Evolutionary conservation across 306 rosid genomes (phyloP).

Genomic region (Datisca glomerata): DNA sequence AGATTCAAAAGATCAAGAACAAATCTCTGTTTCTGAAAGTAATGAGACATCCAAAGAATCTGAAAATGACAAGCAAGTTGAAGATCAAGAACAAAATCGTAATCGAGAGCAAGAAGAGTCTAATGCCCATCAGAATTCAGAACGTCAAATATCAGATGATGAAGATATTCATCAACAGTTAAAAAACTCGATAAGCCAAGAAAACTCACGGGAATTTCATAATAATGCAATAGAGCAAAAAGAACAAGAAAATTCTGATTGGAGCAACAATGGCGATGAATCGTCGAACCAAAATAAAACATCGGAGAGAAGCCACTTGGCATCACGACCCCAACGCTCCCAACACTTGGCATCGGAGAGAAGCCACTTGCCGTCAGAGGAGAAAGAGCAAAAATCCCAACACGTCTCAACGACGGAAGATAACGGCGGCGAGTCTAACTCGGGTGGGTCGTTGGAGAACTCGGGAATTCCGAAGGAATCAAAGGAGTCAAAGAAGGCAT

Average conservation of each 20-base stretch:
- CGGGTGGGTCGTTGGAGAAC: constrained; percentile 19
- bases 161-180: constrained; percentile 5
- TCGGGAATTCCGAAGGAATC: constrained; percentile 37
- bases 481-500: constrained; percentile 43
- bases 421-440: constrained; percentile 8
- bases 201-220: constrained; percentile 7
- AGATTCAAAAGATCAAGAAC: constrained; percentile 9
- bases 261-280: constrained; percentile 2
- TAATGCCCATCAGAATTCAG: constrained; percentile 17
- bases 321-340: constrained; percentile 6
- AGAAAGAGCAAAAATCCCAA: constrained; percentile 7
- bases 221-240: constrained; percentile 22
- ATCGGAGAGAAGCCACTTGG: not conserved
- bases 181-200: not conserved
- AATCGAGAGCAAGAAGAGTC: constrained; percentile 15
- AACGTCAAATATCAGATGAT: constrained; percentile 2
- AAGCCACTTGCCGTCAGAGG: constrained; percentile 3
- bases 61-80: constrained; percentile 11
- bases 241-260: constrained; percentile 24
- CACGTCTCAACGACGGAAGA: constrained; percentile 12
- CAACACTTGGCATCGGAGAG: not conserved
- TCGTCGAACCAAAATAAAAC: not conserved
- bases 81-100: constrained; percentile 7
- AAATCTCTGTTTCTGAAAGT: constrained; percentile 2
- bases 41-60: constrained; percentile 7